Conservation (phyloP, 2,329 filamentous ascomycete genomes). For the Hymenoscyphus salicellus region DNA sequence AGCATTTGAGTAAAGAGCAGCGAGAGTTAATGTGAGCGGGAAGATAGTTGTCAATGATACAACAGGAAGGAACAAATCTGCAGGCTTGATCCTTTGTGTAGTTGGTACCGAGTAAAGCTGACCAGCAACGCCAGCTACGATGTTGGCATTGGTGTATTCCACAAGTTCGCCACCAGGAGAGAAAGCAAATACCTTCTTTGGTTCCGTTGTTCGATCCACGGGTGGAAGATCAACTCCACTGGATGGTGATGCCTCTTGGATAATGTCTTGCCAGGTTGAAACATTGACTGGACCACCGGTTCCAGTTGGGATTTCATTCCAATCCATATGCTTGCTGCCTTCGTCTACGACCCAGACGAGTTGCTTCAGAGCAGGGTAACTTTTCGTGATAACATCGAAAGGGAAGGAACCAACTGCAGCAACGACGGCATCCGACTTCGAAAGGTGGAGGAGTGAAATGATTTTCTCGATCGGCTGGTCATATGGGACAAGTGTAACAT, state of each 20-base stretch:
- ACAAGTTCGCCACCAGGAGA: conserved; percentile 70
- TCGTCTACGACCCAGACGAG: conserved; percentile 92
- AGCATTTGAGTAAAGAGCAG: conserved; percentile 78
- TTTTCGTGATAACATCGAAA: conserved; percentile 67
- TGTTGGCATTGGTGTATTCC: conserved; percentile 75
- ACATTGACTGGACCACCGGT: conserved; percentile 73
- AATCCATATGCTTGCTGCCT: conserved; percentile 89
- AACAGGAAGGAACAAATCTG: conserved; percentile 81
- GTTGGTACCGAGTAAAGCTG: conserved; percentile 74
- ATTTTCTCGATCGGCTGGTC: conserved; percentile 68
- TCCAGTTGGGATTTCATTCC: conserved; percentile 81
- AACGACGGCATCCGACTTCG: conserved; percentile 76
- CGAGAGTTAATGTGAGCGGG: conserved; percentile 74
- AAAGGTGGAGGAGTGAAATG: conserved; percentile 67
- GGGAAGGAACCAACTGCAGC: conserved; percentile 85
- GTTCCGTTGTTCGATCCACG: conserved; percentile 51
- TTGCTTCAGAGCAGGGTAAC: conserved; percentile 68
- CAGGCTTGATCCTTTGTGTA: conserved; percentile 66
- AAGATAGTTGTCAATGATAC: conserved; percentile 79
- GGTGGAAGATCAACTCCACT: conserved; percentile 63
- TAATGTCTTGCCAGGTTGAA: conserved; percentile 87
- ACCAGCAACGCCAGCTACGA: conserved; percentile 82
- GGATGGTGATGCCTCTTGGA: conserved; percentile 64
- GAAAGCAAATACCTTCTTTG: conserved; percentile 62
- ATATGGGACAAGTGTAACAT: conserved; percentile 80